Conservation (phyloP, 2,329 filamentous ascomycete species). For the Neoarthrinium moseri region DNA sequence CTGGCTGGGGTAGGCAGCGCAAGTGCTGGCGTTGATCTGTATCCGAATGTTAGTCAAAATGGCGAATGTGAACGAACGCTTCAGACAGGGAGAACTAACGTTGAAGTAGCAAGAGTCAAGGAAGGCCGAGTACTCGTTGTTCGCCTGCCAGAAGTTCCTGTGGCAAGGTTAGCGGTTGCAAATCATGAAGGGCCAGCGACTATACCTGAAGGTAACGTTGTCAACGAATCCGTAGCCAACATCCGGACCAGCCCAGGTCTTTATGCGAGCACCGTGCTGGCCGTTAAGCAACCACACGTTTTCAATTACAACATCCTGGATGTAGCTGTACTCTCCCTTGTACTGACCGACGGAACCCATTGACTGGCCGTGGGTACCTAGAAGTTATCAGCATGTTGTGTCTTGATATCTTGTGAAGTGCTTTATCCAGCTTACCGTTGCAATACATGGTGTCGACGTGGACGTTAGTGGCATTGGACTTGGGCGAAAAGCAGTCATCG, state of each 20-base stretch:
- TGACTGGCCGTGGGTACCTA: constrained; percentile 50
- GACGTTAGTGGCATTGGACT: constrained; percentile 57
- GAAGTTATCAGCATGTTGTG: background rate
- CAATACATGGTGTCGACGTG: constrained; percentile 61
- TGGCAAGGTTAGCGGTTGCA: background rate
- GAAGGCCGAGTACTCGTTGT: constrained; percentile 56
- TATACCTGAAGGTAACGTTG: constrained; percentile 56
- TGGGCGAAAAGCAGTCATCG: constrained; percentile 62
- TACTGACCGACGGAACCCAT: constrained; percentile 62
- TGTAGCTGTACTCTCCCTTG: constrained; percentile 50
- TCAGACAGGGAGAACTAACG: constrained; percentile 36
- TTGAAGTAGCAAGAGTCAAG: constrained; percentile 65
- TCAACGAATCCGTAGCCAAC: constrained; percentile 60
- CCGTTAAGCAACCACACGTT: constrained; percentile 55
- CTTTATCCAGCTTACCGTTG: constrained; percentile 41
- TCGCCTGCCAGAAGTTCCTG: constrained; percentile 57
- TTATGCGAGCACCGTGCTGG: constrained; percentile 56
- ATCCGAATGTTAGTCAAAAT: background rate
- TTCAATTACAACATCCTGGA: constrained; percentile 57
- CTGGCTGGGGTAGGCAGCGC: constrained; percentile 50
- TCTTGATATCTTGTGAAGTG: background rate
- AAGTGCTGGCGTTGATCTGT: constrained; percentile 42
- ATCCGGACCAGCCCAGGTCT: constrained; percentile 58
- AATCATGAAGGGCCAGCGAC: background rate
- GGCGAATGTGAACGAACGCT: too few relatives aligned